Base-by-base conservation (phyloP, 202 grass and related monocot species). In the Schoenoplectus tabernaemontani region DNA sequence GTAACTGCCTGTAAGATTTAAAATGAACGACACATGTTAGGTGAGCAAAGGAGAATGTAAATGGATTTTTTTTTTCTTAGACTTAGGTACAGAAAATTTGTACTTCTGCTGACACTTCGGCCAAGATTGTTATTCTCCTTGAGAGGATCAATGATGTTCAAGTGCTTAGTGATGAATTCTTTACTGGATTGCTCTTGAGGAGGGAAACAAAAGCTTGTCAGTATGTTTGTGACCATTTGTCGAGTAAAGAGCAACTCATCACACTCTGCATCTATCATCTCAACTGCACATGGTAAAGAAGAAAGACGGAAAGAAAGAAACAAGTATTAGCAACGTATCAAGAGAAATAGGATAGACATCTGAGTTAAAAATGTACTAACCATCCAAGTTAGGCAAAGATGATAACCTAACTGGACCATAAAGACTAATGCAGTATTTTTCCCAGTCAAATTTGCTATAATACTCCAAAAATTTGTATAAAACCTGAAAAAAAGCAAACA, bases 371-470 rank as follows among this genome's bases (percentile, higher is more conserved):
- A n/a, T 75, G 64, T 8, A 84, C 46, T 87, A 73, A 73, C 91
- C 39, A 83, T 93, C 91, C 86, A 74, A 66, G 39, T 97, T 83
- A 68, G 96, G 92, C 83, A 98, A 85, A 83, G 91, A 90, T 11
- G 89, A 87, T 57, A 87, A 76, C 81, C 78, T 82, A 89, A 87
- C 81, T 79, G 95, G 91, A 46, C 96, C 91, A 74, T 86, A 86
- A 69, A 98, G 84, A 88, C 90, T 92, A 74, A 98, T 82, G 83
- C 91, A 90, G 86, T 92, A 91, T 58, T 68, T 95, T 34, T 91
- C 85, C 96, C 96, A 98, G 79, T 98, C 96, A 74, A 98, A 98
- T 70, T 88, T 98, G 83, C 96, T 95, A 81, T 92, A 98, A 80
- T 92, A 92, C 60, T 94, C 95, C 87, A 98, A 86, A 95, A 98